Conservation (phyloP, 23 red algal species). For the Gracilariopsis chorda region DNA sequence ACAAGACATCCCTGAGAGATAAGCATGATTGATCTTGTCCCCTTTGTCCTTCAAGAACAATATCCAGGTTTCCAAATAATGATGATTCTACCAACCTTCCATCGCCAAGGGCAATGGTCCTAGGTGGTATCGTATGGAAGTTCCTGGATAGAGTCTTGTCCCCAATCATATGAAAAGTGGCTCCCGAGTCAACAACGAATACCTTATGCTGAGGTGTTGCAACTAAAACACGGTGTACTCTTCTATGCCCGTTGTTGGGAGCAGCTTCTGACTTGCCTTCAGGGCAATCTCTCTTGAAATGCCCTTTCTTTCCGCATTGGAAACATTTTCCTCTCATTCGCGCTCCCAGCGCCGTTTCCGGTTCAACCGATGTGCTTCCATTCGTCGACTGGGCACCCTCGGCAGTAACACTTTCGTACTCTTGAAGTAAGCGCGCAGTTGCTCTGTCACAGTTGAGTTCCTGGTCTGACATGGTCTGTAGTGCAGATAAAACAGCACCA, state of each 20-base stretch:
- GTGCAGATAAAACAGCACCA: not conserved
- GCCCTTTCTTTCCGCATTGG: not conserved
- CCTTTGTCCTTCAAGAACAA: not conserved
- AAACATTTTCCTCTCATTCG: not conserved
- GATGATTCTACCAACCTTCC: not conserved
- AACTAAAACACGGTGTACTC: no score
- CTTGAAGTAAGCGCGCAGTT: not conserved
- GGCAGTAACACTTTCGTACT: no score
- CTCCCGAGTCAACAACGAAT: not conserved
- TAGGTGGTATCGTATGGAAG: not conserved
- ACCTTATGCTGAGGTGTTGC: not conserved
- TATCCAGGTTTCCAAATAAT: not conserved
- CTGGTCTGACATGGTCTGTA: not conserved
- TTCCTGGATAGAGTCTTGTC: not conserved
- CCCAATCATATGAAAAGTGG: not conserved
- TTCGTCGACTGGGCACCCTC: no score
- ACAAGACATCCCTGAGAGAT: no score
- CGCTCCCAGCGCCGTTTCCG: not conserved
- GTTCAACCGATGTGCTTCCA: no score
- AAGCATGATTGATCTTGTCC: no score
- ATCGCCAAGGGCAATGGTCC: not conserved
- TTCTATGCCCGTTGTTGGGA: no score
- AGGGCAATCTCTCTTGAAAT: not conserved
- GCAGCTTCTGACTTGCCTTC: no score
- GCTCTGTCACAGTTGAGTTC: not conserved